Percentiles rank a stretch among this genome's conserved stretches.
These are phyloP conservation scores for Ophiostoma ulmi DNA, from an alignment of 2,329 filamentous ascomycete genomes.

Conservation along the genomic window DNA sequence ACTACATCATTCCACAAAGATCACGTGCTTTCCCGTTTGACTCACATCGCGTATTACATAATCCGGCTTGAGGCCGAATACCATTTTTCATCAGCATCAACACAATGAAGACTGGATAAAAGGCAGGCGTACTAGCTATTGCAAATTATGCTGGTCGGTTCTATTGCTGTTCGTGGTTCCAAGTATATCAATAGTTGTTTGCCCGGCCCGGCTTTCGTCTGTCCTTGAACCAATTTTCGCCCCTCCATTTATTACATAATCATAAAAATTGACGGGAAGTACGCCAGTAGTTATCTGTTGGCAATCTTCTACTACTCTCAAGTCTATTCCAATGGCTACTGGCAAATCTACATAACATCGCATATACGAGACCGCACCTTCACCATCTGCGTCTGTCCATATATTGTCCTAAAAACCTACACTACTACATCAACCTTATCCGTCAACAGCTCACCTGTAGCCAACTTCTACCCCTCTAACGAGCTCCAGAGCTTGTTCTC, in stretches of 20 bases:
- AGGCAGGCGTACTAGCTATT: neutral
- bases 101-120: neutral
- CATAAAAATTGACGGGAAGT: neutral
- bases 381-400: neutral
- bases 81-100: neutral
- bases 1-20: neutral
- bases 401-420: too few relatives aligned
- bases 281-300: neutral
- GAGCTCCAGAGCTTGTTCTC: neutral
- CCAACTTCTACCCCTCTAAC: neutral
- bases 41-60: conserved; percentile 3
- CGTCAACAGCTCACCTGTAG: too few relatives aligned
- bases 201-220: neutral
- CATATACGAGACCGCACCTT: neutral
- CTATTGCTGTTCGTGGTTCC: neutral
- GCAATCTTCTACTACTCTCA: neutral
- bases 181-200: neutral
- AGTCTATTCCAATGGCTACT: too few relatives aligned
- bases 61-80: neutral
- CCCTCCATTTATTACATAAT: conserved; percentile 3
- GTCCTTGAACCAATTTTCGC: neutral
- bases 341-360: too few relatives aligned
- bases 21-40: conserved; percentile 18
- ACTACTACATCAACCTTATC: too few relatives aligned
- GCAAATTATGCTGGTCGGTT: too few relatives aligned